phyloP scores from a whole-genome alignment of 192 early-diverging fungal genomes.

The Glomus cerebriforme region DNA sequence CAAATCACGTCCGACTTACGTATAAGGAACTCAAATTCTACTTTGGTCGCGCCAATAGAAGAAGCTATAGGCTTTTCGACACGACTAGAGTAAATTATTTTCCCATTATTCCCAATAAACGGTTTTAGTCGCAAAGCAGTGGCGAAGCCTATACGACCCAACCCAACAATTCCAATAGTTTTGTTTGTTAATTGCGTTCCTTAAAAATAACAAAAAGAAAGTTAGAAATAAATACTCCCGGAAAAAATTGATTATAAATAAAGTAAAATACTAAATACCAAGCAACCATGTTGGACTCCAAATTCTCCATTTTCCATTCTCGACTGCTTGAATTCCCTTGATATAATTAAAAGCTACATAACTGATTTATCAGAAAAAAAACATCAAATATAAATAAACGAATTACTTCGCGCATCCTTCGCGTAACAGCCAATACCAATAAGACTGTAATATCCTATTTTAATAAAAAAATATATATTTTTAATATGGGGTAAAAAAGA shows the following conservation, averaged over 20 bases:
- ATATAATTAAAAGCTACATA: background rate
- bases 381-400: background rate
- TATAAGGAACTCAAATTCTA: constrained; percentile 62
- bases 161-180: constrained; percentile 81
- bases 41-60: constrained; percentile 50
- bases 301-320: constrained; percentile 50
- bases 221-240: background rate
- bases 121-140: constrained; percentile 69
- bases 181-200: constrained; percentile 78
- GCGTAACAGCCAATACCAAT: constrained; percentile 71
- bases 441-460: constrained; percentile 67
- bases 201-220: background rate
- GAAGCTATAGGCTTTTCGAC: constrained; percentile 52
- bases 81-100: constrained; percentile 66
- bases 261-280: background rate
- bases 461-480: background rate
- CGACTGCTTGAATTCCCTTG: constrained; percentile 36
- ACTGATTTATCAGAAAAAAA: background rate
- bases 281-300: constrained; percentile 69
- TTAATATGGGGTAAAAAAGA: background rate
- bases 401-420: constrained; percentile 66
- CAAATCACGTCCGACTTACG: constrained; percentile 69
- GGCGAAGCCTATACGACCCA: constrained; percentile 81
- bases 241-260: background rate
- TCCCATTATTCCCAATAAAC: constrained; percentile 55